These are phyloP conservation scores for Helenozyma baotianmanensis DNA, from an alignment of 805 yeast genomes.

Conservation along the genomic window DNA sequence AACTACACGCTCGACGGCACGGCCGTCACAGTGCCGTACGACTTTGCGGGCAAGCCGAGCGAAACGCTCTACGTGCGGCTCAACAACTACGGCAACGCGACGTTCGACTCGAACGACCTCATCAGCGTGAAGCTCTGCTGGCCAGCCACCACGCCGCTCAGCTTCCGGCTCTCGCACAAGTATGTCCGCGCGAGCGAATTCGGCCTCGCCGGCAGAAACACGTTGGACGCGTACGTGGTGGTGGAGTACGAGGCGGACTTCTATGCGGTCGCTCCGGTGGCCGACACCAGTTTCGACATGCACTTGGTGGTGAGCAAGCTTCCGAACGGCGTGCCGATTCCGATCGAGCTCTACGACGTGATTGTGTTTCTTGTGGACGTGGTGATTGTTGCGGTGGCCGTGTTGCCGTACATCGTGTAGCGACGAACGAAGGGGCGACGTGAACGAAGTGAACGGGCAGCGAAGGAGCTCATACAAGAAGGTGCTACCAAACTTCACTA, in stretches of 20 bases:
- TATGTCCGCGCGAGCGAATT: slow-evolving; percentile 8
- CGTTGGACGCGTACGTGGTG: slow-evolving; percentile 14
- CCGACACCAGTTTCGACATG: slow-evolving; percentile 4
- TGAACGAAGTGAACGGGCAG: too few relatives aligned
- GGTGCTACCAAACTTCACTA: too few relatives aligned
- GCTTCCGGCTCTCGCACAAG: slow-evolving; percentile 7
- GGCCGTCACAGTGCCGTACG: slow-evolving; percentile 10
- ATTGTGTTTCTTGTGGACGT: slow-evolving; percentile 12
- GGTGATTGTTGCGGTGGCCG: slow-evolving; percentile 7
- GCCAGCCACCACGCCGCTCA: slow-evolving; percentile 17
- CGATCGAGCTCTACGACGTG: slow-evolving; percentile 15
- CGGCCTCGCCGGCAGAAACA: neutral
- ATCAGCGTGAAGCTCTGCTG: slow-evolving; percentile 17
- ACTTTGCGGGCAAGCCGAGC: slow-evolving; percentile 4
- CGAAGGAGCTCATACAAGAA: too few relatives aligned
- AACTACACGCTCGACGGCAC: slow-evolving; percentile 3
- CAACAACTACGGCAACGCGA: slow-evolving; percentile 29
- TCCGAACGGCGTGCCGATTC: slow-evolving; percentile 14
- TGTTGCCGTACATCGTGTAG: slow-evolving; percentile 2
- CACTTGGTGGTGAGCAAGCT: slow-evolving; percentile 10
- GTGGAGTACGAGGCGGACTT: slow-evolving; percentile 12
- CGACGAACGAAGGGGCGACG: too few relatives aligned
- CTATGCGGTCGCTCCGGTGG: slow-evolving; percentile 8
- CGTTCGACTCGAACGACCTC: slow-evolving; percentile 18
- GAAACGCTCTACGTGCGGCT: slow-evolving; percentile 23